Conservation (phyloP, 2,329 filamentous ascomycete genomes). For the Fusarium verticillioides region DNA sequence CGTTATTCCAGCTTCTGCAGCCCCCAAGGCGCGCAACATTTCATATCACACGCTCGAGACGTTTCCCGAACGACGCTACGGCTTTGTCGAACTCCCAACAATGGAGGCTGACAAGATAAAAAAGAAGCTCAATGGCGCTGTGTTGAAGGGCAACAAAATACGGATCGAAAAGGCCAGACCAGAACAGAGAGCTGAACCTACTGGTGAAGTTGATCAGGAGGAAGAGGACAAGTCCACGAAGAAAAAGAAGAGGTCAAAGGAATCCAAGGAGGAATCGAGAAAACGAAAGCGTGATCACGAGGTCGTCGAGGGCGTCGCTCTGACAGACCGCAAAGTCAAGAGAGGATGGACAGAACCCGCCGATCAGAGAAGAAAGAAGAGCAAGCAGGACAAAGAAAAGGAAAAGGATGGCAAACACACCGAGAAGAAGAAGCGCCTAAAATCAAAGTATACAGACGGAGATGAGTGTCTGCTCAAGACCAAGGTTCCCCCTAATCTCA, state of each 20-base stretch:
- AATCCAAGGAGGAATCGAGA: slow-evolving; percentile 50
- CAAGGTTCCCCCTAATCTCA: slow-evolving; percentile 66
- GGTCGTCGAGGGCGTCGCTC: slow-evolving; percentile 72
- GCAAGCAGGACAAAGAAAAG: slow-evolving; percentile 58
- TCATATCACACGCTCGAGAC: slow-evolving; percentile 90
- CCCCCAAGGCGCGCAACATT: slow-evolving; percentile 77
- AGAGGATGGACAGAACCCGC: slow-evolving; percentile 85
- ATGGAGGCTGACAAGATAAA: slow-evolving; percentile 90
- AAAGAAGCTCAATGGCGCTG: slow-evolving; percentile 89
- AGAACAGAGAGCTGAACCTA: slow-evolving; percentile 52
- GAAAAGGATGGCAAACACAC: slow-evolving; percentile 63
- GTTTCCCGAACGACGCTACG: slow-evolving; percentile 91
- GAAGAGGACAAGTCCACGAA: slow-evolving; percentile 48
- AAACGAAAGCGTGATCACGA: slow-evolving; percentile 65
- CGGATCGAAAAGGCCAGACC: slow-evolving; percentile 84
- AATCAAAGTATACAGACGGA: slow-evolving; percentile 83
- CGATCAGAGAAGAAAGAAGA: slow-evolving; percentile 59
- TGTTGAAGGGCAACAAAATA: slow-evolving; percentile 86
- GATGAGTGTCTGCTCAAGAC: slow-evolving; percentile 89
- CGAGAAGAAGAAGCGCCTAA: slow-evolving; percentile 67
- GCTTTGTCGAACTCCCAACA: slow-evolving; percentile 84
- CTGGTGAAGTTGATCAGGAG: slow-evolving; percentile 48
- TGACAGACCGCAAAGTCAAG: slow-evolving; percentile 84
- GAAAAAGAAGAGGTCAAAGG: slow-evolving; percentile 49
- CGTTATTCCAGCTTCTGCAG: slow-evolving; percentile 74